Conservation (phyloP, 1,284 basidiomycete species). For the Leccinum angustisporum region DNA sequence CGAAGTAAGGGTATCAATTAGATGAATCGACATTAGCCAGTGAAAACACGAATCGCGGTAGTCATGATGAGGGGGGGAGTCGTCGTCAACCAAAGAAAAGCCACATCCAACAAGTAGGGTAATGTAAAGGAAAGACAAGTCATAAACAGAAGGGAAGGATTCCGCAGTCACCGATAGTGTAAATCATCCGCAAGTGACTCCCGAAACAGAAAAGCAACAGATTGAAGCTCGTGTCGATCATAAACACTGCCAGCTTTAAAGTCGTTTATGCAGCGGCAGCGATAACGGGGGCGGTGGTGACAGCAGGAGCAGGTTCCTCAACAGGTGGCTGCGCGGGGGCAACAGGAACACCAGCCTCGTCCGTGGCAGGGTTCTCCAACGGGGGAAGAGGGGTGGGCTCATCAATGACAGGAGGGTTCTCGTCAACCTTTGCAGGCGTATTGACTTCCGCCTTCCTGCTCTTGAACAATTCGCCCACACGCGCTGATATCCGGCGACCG, state of each 20-base stretch:
- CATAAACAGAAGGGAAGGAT: constrained; percentile 36
- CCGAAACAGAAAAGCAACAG: constrained; percentile 39
- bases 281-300: constrained; percentile 45
- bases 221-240: constrained; percentile 56
- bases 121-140: constrained; percentile 36
- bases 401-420: constrained; percentile 77
- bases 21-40: constrained; percentile 40
- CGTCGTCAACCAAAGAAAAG: constrained; percentile 43
- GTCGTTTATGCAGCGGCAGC: constrained; percentile 60
- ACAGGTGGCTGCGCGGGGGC: constrained; percentile 39
- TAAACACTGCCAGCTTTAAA: constrained; percentile 32
- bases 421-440: constrained; percentile 80
- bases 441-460: constrained; percentile 66
- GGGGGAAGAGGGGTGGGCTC: constrained; percentile 73
- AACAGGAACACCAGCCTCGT: constrained; percentile 33
- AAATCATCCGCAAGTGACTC: constrained; percentile 31
- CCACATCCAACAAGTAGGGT: constrained; percentile 66
- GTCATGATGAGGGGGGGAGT: constrained; percentile 47
- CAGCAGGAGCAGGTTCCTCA: constrained; percentile 41
- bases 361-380: constrained; percentile 65
- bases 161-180: constrained; percentile 38
- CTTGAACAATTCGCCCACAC: constrained; percentile 79
- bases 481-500: constrained; percentile 72
- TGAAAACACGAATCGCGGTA: constrained; percentile 47
- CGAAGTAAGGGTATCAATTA: constrained; percentile 39